Base-by-base conservation (phyloP, 1,284 basidiomycete genomes). In the Trametes polyzona region DNA sequence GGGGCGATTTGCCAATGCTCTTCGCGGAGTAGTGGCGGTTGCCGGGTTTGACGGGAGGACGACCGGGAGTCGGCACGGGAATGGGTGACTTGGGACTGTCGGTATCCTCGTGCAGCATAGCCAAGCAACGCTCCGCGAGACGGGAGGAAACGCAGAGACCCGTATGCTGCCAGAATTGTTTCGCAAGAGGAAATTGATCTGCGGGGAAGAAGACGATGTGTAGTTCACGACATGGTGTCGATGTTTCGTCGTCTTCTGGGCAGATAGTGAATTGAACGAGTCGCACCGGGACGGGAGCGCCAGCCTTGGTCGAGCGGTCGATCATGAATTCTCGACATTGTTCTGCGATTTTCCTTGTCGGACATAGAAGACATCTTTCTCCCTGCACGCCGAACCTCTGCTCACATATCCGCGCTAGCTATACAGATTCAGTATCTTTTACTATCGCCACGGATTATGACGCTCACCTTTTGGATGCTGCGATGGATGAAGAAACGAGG, bases 81-180 rank as follows among this genome's bases (percentile, higher is more conserved):
- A 67, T 61, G 8, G 72, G 56, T 17, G 63, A 55, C 17, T 73
- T 64, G 17, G 67, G 56, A 24, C 69, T 58, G 19, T 62, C 58
- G 19, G 67, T 52, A 35, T 76, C 73, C 23, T 79, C 76, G 3
- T 75, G 73, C 7, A 95, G 78, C 66, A 92, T 77, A 19, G 83
- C 77, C 24, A 98, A 80, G 65, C 91, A 95, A 48, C 86, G 79
- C 55, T 96, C 94, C 1, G 96, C 95, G 32, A 91, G 75, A 19
- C 96, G 87, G 61, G 92, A 95, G 1, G 91, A 93, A 48, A 99
- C 89, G 0, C 95, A 95, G 61, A 92, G 78, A 0, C 96, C 96
- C 0, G 92, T 89, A 69, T 98, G 96, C 68, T 98, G 96, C 95
- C 96, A 98, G 72, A 96, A 98, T 69, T 93, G 83, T 73, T 94